A percentile compares a stretch with the other conserved stretches of the same genome.
These are phyloP conservation scores for Fistulinella staudtii DNA, from an alignment of 1,284 basidiomycete genomes.

Conservation along the genomic window DNA sequence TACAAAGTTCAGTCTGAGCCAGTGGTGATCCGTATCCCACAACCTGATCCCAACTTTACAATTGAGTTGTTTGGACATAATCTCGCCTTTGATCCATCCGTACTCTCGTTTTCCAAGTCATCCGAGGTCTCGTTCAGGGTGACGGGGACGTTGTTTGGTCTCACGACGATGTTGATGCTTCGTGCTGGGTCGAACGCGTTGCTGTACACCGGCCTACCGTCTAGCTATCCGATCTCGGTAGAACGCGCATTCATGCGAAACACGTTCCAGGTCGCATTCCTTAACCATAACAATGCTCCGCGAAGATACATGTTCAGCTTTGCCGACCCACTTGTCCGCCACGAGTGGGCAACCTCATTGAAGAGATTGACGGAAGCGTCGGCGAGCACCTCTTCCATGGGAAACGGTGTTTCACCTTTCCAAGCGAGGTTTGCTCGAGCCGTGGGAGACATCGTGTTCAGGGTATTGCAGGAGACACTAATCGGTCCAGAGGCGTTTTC, in stretches of 20 bases:
- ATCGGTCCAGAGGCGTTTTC: slow-evolving; percentile 42
- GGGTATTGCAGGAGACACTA: slow-evolving; percentile 79
- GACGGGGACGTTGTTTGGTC: slow-evolving; percentile 76
- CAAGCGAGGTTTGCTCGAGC: slow-evolving; percentile 55
- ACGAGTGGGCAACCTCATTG: slow-evolving; percentile 72
- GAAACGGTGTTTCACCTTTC: slow-evolving; percentile 32
- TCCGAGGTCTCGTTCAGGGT: slow-evolving; percentile 84
- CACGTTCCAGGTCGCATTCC: slow-evolving; percentile 87
- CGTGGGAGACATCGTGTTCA: slow-evolving; percentile 70
- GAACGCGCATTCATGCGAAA: slow-evolving; percentile 93
- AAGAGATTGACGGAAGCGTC: slow-evolving; percentile 57
- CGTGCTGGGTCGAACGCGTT: slow-evolving; percentile 77
- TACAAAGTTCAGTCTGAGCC: slow-evolving; percentile 83
- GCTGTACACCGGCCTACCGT: slow-evolving; percentile 74
- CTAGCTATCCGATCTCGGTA: slow-evolving; percentile 71
- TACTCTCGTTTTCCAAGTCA: slow-evolving; percentile 73
- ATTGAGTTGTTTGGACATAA: slow-evolving; percentile 85
- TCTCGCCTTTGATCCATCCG: slow-evolving; percentile 78
- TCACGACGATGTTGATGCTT: slow-evolving; percentile 76
- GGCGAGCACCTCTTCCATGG: slow-evolving; percentile 37
- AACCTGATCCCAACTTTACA: slow-evolving; percentile 71
- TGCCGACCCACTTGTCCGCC: slow-evolving; percentile 66
- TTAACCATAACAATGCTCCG: slow-evolving; percentile 63
- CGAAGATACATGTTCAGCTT: slow-evolving; percentile 93
- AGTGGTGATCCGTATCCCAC: slow-evolving; percentile 78